Base-by-base conservation (phyloP, 768 basidiomycete species). In the Tubosaeta sp. region DNA sequence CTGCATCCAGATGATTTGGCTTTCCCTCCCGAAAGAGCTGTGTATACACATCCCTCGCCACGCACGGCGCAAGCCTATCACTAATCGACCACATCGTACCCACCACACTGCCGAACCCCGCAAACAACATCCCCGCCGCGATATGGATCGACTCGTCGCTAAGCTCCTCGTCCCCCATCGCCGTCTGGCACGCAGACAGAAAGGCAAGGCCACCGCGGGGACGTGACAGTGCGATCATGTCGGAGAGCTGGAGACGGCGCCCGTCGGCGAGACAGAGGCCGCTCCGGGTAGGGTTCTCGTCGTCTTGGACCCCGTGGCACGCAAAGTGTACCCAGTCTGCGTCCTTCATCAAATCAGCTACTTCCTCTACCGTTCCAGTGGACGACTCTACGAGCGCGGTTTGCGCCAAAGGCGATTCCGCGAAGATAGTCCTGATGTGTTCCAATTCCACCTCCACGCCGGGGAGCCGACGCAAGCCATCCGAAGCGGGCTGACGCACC, bases 151-250 rank as follows among this genome's bases (percentile, higher is more conserved):
- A 66, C 42, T 75, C 74, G 13, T 72, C 68, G 1, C 65, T 46
- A 9, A 67, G 65, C 47, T 53, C 68, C 59, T 60, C 46, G 36
- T 65, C 63, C 2, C 74, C 73, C 39, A 56, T 65, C 2, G 72
- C 72, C 10, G 71, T 76, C 48, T 78, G 69, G 54, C 76, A 78
- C 3, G 76, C 77, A 10, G 76, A 75, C 8, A 78, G 69, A 53
- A 76, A 73, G 0, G 70, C 76, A 35, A 77, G 63, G 27, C 67
- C 48, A 39, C 41, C 63, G 38, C 14, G 69, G 34, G 31, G 56
- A 13, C 42, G 40, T 2, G 53, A 45, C 18, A 49, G n/a, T 14
- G 48, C 31, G 8, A 54, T 49, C 18, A 54, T 49, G 25, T 49
- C 48, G 3, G 48, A 41, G 1, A 54, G 38, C 22, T 40, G 27